Percentiles rank a stretch among this genome's conserved stretches.
phyloP scores from a whole-genome alignment of 2,329 filamentous ascomycete genomes.

The Clonostachys rhizophaga region DNA sequence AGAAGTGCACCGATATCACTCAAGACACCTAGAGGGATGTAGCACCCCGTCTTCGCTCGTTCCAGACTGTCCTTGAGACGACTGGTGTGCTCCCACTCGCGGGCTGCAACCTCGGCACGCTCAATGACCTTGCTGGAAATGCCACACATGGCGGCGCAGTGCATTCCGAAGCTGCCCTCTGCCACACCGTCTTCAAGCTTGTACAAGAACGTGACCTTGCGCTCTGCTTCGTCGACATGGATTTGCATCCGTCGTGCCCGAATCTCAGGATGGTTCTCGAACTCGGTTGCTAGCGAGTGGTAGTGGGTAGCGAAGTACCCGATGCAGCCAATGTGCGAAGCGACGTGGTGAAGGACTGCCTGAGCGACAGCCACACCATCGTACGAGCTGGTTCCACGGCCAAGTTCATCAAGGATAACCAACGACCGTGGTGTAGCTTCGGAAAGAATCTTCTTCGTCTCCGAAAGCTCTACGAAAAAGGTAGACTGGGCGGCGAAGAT shows the following conservation, averaged over 20 bases:
- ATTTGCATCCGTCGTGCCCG: conserved; percentile 88
- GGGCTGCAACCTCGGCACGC: conserved; percentile 81
- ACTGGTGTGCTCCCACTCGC: conserved; percentile 93
- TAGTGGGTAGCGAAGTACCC: conserved; percentile 99
- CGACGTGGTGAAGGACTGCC: conserved; percentile 93
- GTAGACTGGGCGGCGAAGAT: conserved; percentile 97
- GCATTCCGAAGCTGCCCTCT: conserved; percentile 97
- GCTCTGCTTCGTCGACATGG: conserved; percentile 77
- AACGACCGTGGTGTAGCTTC: conserved; percentile 92
- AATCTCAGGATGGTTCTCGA: conserved; percentile 85
- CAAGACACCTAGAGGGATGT: conserved; percentile 78
- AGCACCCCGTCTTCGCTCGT: conserved; percentile 70
- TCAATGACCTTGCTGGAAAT: conserved; percentile 81
- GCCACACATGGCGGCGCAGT: conserved; percentile 97
- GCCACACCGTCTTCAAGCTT: conserved; percentile 90
- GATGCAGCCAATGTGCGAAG: conserved; percentile 85
- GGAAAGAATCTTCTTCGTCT: conserved; percentile 95
- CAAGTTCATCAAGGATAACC: conserved; percentile 94
- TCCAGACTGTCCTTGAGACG: conserved; percentile 85
- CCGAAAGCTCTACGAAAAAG: conserved; percentile 95
- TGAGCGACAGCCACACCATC: conserved; percentile 96
- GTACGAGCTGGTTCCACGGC: conserved; percentile 90
- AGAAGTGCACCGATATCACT: conserved; percentile 83
- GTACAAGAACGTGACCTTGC: conserved; percentile 94
- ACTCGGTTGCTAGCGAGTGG: conserved; percentile 88